Evolutionary conservation across 345 rosid genomes (phyloP).

Genomic region (Hibiscus tridactylites): DNA sequence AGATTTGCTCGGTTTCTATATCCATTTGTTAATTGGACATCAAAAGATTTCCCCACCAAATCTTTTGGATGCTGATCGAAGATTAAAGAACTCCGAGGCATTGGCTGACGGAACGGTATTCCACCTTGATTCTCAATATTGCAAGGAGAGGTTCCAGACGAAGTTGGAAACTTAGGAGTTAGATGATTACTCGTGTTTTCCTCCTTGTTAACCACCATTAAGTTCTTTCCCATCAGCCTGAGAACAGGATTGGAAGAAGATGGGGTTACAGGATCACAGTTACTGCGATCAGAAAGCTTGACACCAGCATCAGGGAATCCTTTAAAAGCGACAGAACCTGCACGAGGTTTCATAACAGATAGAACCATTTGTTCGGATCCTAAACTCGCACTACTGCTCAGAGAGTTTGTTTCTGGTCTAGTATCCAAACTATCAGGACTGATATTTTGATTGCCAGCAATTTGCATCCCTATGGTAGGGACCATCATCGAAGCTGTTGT

Average conservation of each 20-base stretch:
- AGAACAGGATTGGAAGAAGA: constrained; percentile 65
- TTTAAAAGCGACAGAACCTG: constrained; percentile 21
- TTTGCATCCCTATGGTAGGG: constrained; percentile 28
- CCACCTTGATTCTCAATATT: constrained; percentile 18
- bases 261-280: constrained; percentile 59
- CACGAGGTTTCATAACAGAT: constrained; percentile 19
- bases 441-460: constrained; percentile 16
- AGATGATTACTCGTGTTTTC: constrained; percentile 34
- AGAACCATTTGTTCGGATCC: constrained; percentile 34
- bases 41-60: constrained; percentile 19
- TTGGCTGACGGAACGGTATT: constrained; percentile 18
- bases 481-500: constrained; percentile 30
- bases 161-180: constrained; percentile 28
- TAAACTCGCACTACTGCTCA: constrained; percentile 22
- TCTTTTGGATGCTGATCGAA: constrained; percentile 22
- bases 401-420: constrained; percentile 30
- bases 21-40: constrained; percentile 21
- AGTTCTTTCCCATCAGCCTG: constrained; percentile 94
- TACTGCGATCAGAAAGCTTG: constrained; percentile 22
- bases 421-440: constrained; percentile 26
- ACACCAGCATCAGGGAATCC: constrained; percentile 26
- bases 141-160: constrained; percentile 20
- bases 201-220: constrained; percentile 87
- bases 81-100: constrained; percentile 22
- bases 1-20: constrained; percentile 11